A percentile compares a stretch with the other conserved stretches of the same genome.
Conservation (phyloP, 805 yeast species). For the Starmerella roubikii region DNA sequence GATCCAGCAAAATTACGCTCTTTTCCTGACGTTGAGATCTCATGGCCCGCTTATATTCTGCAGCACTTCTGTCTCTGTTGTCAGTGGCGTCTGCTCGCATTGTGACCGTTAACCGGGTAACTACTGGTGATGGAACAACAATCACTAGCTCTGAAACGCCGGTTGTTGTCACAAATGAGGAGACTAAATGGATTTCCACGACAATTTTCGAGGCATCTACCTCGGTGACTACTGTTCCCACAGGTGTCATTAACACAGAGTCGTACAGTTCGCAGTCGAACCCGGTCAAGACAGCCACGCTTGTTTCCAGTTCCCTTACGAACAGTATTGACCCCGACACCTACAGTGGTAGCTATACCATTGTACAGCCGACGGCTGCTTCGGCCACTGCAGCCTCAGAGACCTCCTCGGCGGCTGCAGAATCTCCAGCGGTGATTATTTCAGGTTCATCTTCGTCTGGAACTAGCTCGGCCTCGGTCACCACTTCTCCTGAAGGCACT, state of each 20-base stretch:
- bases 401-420: neutral
- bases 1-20: no score
- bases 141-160: slow-evolving; percentile 6
- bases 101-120: slow-evolving; percentile 15
- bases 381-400: neutral
- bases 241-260: slow-evolving; percentile 24
- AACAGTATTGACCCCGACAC: slow-evolving; percentile 25
- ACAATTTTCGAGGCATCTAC: slow-evolving; percentile 25
- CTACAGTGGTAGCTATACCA: slow-evolving; percentile 18
- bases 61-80: slow-evolving; percentile 3
- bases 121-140: slow-evolving; percentile 15
- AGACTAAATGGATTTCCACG: slow-evolving; percentile 15
- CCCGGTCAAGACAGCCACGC: slow-evolving; percentile 26
- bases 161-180: slow-evolving; percentile 15
- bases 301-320: slow-evolving; percentile 23
- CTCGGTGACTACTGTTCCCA: slow-evolving; percentile 24
- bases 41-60: neutral
- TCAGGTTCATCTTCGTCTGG: neutral
- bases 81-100: slow-evolving; percentile 11
- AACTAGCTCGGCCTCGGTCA: neutral
- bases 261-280: slow-evolving; percentile 23
- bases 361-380: slow-evolving; percentile 2
- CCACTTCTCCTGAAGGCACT: neutral
- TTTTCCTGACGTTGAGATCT: neutral
- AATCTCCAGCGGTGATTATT: neutral